Evolutionary conservation across 164 flowering plant genomes (phyloP).

Genomic region (Kalanchoe fedtschenkoi): DNA sequence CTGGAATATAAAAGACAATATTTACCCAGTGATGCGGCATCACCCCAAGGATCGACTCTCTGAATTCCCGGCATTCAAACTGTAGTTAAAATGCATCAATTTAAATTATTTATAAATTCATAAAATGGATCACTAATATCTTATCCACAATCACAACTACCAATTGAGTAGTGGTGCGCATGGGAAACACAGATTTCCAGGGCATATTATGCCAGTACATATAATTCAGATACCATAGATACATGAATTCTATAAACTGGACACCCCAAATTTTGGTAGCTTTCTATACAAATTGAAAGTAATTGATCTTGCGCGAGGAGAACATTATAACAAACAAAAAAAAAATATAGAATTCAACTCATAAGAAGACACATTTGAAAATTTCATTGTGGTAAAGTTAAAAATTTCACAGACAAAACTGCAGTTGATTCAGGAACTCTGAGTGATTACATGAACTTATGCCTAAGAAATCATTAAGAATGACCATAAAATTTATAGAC

Average conservation of each 20-base stretch:
- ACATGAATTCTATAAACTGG: too few species aligned
- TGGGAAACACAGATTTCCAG: conserved; percentile 2
- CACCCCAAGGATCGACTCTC: conserved; percentile 93
- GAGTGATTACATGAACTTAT: too few species aligned
- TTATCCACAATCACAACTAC: background rate
- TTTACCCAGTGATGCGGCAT: conserved; percentile 98
- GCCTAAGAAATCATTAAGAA: background rate
- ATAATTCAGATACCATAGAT: too few species aligned
- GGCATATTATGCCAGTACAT: background rate
- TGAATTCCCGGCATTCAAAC: conserved; percentile 95
- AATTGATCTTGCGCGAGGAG: too few species aligned
- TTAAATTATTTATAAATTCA: background rate
- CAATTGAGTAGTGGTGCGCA: background rate
- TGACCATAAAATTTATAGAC: background rate
- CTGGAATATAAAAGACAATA: background rate
- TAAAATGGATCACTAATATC: background rate
- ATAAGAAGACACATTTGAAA: too few species aligned
- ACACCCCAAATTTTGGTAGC: too few species aligned
- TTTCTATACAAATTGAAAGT: too few species aligned
- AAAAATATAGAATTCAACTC: too few species aligned
- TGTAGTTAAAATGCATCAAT: conserved; percentile 11
- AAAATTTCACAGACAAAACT: too few species aligned
- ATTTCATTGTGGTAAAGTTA: too few species aligned
- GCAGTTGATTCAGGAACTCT: too few species aligned
- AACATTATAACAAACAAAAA: too few species aligned